Evolutionary conservation across 306 rosid genomes (phyloP).

Genomic region (Quercus ilex): DNA sequence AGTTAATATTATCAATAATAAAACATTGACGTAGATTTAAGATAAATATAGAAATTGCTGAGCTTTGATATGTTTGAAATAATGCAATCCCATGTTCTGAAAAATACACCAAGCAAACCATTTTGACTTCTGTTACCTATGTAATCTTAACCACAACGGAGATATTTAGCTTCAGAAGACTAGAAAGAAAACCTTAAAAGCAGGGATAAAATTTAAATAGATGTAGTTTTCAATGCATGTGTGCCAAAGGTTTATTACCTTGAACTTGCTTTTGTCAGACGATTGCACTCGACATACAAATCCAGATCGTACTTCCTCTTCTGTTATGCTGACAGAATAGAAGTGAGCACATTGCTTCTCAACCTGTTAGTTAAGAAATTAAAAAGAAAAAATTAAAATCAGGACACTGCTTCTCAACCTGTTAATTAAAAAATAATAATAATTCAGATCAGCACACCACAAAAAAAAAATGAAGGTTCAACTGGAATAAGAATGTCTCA

Average conservation of each 20-base stretch:
- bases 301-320: constrained; percentile 82
- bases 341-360: constrained; percentile 99
- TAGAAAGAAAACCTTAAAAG: constrained; percentile 4
- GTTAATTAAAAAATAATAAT: constrained; percentile 19
- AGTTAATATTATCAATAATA: not conserved
- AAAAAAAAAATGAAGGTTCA: not conserved
- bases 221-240: constrained; percentile 12
- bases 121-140: not conserved
- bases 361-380: constrained; percentile 50
- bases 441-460: constrained; percentile 7
- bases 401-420: constrained; percentile 90
- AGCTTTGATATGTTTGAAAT: not conserved
- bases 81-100: not conserved
- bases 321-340: constrained; percentile 74
- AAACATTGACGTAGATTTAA: not conserved
- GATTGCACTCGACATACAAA: constrained; percentile 94
- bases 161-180: not conserved
- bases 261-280: constrained; percentile 94
- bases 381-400: constrained; percentile 9
- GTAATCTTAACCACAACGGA: not conserved
- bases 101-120: not conserved
- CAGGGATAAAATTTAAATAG: not conserved
- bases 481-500: constrained; percentile 12
- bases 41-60: not conserved
- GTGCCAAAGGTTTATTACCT: constrained; percentile 50